Percentiles rank a stretch among this genome's conserved stretches.
These are phyloP conservation scores for Kitagawia praeruptora DNA, from an alignment of 129 eudicot genomes.

Conservation along the genomic window DNA sequence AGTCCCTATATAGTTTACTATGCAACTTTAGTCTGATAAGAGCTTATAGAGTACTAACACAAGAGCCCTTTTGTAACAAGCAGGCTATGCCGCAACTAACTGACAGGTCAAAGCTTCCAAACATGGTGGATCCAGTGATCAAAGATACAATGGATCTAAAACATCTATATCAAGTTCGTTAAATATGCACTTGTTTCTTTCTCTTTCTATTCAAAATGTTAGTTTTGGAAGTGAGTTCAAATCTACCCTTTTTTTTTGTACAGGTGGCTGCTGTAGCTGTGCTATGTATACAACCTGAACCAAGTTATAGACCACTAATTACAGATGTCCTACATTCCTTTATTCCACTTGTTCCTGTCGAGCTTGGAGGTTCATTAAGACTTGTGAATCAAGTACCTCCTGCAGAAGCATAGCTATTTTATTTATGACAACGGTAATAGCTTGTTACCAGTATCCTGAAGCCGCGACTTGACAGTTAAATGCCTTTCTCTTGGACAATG, in stretches of 20 bases:
- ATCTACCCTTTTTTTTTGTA: neutral
- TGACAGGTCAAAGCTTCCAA: constrained; percentile 80
- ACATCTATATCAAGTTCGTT: constrained; percentile 44
- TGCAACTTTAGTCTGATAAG: neutral
- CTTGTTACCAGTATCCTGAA: neutral
- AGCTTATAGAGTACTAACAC: neutral
- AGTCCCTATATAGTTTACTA: neutral
- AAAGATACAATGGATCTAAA: constrained; percentile 42
- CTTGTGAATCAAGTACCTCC: constrained; percentile 13
- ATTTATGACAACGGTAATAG: neutral
- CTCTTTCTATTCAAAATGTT: no score
- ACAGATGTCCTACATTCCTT: constrained; percentile 51
- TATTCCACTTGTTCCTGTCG: constrained; percentile 51
- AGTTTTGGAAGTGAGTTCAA: neutral
- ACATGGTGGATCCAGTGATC: constrained; percentile 46
- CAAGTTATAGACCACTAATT: constrained; percentile 50
- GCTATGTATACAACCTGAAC: constrained; percentile 53
- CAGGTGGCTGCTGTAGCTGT: constrained; percentile 63
- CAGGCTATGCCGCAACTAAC: constrained; percentile 77
- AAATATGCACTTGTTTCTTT: constrained; percentile 7
- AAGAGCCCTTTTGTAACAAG: constrained; percentile 2
- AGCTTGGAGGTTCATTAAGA: constrained; percentile 47
- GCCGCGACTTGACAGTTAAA: neutral
- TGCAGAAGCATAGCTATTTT: neutral
- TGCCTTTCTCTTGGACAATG: neutral